Base-by-base conservation (phyloP, 352 stramenopile genomes). In the Pythium sukuiense region DNA sequence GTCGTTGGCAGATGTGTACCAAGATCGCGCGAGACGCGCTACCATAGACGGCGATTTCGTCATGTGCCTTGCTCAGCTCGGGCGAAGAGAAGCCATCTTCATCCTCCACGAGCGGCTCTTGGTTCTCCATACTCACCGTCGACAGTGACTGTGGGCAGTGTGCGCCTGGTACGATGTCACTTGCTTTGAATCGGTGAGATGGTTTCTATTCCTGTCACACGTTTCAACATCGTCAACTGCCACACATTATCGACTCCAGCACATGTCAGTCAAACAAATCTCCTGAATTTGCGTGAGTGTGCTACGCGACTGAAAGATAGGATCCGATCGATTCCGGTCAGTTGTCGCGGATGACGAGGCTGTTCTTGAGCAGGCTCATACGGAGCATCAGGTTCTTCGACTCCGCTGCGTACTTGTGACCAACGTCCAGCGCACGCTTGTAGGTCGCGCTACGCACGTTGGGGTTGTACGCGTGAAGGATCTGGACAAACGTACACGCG, bases 291-390 rank as follows among this genome's bases (percentile, higher is more conserved):
- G 30, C 53, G n/a, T 32, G 24, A 48, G 26, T 35, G 11, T 59
- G 30, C 9, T 52, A 29, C 20, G 18, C 45, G n/a, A 52, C 6
- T 30, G 45, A 20, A 13, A 52, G 45, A 52, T 16, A 12, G 12
- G 6, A 4, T 30, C 12, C n/a, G n/a, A 29, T 52, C 45, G n/a
- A 29, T 1, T 52, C 6, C 9, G 6, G n/a, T 52, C 11, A 55
- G 56, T 53, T 59, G n/a, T 92, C 86, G 57, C 86, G 81, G 33
- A 95, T 87, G 61, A 94, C 77, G 55, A 95, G 67, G 71, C 86
- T 84, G 73, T 93, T 93, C 67, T 96, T 95, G 20, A 96, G 65
- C 64, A 96, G 45, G 65, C 84, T 94, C 84, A 95, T 94, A 61
- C 88, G 88, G 45, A 96, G 64, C 39, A 94, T 78, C 32, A 95